phyloP scores from a whole-genome alignment of 768 basidiomycete genomes.

The Xerocomellus dryophilus region DNA sequence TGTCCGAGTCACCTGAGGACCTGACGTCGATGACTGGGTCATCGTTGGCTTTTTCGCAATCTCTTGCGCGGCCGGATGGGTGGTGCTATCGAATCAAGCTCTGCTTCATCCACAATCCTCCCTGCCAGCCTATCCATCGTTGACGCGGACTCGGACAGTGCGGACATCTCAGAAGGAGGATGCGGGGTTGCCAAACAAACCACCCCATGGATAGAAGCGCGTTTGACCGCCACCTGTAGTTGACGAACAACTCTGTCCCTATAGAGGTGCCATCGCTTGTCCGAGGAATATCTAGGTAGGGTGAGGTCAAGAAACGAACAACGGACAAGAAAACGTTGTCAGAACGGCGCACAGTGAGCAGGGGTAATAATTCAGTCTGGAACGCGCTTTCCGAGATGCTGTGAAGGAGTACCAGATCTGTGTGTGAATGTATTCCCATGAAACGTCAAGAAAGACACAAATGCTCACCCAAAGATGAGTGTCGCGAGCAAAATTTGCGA shows the following conservation, averaged over 20 bases:
- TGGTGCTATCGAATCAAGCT: not conserved
- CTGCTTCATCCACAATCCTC: not conserved
- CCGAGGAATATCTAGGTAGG: slow-evolving; percentile 57
- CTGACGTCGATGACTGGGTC: not conserved
- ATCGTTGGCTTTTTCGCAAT: slow-evolving; percentile 3
- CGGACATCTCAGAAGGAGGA: slow-evolving; percentile 65
- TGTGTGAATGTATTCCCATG: not conserved
- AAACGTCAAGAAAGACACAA: not conserved
- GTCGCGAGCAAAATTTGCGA: slow-evolving; percentile 64
- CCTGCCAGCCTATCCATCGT: slow-evolving; percentile 52
- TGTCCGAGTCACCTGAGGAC: not conserved
- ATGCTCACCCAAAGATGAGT: slow-evolving; percentile 44
- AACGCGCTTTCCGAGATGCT: slow-evolving; percentile 45
- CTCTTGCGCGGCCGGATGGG: not conserved
- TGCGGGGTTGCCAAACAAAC: slow-evolving; percentile 49
- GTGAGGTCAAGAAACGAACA: not conserved
- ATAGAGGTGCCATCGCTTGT: slow-evolving; percentile 74
- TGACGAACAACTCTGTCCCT: slow-evolving; percentile 67
- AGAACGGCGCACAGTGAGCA: slow-evolving; percentile 50
- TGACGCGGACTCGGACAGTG: slow-evolving; percentile 32
- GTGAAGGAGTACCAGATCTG: not conserved
- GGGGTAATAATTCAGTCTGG: slow-evolving; percentile 67
- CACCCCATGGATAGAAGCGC: slow-evolving; percentile 58
- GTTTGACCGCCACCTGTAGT: slow-evolving; percentile 62
- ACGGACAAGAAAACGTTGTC: not conserved